These are phyloP conservation scores for Diplogelasinospora grovesii DNA, from an alignment of 495 filamentous ascomycete species.

Conservation along the genomic window DNA sequence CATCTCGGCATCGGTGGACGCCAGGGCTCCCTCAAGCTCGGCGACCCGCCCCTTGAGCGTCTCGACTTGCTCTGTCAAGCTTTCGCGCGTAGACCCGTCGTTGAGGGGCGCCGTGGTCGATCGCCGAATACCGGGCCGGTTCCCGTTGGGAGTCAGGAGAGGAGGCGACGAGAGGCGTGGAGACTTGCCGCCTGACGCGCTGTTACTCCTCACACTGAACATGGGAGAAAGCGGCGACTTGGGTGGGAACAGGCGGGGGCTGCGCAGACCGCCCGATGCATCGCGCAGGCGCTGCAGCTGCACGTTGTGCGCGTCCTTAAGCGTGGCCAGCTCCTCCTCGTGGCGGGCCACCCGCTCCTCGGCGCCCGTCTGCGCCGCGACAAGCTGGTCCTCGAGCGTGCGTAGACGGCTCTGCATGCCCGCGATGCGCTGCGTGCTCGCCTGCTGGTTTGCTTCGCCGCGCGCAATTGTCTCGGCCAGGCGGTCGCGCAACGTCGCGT, in stretches of 20 bases:
- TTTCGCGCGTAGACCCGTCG: conserved; percentile 24
- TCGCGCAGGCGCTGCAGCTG: conserved; percentile 73
- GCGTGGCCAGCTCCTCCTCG: conserved; percentile 71
- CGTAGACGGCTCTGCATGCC: conserved; percentile 73
- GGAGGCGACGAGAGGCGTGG: conserved; percentile 38
- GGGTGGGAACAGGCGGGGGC: conserved; percentile 37
- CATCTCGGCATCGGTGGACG: conserved; percentile 87
- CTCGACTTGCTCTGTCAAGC: conserved; percentile 65
- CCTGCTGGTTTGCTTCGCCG: conserved; percentile 76
- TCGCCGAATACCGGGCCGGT: conserved; percentile 23
- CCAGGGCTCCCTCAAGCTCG: conserved; percentile 76
- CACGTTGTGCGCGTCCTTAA: conserved; percentile 70
- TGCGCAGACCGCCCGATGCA: conserved; percentile 25
- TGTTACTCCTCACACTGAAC: conserved; percentile 34
- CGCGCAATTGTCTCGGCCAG: conserved; percentile 79
- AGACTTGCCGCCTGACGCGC: conserved; percentile 32
- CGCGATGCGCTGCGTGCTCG: conserved; percentile 73
- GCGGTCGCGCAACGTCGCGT: conserved; percentile 66
- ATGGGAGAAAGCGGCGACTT: conserved; percentile 62
- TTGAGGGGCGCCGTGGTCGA: conserved; percentile 31
- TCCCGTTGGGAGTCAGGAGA: conserved; percentile 8
- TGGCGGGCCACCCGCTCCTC: conserved; percentile 77
- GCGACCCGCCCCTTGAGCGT: conserved; percentile 54
- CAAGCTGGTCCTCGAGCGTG: conserved; percentile 72
- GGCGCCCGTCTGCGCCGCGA: conserved; percentile 75